Percentiles rank a stretch among this genome's conserved stretches.
Evolutionary conservation across 495 filamentous ascomycete genomes (phyloP).

Genomic region (Venustampulla echinocandica): DNA sequence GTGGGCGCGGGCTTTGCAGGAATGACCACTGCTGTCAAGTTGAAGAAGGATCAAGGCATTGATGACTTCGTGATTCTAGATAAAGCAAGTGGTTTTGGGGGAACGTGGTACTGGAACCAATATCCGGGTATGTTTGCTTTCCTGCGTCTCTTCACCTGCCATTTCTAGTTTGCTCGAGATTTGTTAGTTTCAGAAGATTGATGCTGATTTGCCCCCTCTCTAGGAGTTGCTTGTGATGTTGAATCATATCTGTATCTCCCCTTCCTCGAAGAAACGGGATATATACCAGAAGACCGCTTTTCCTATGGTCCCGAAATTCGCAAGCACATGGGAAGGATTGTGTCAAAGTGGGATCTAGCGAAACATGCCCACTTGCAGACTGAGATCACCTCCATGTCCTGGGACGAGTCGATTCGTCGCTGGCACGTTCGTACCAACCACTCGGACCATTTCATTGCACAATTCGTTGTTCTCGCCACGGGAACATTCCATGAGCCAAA

Average conservation of each 20-base stretch:
- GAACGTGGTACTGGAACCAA: conserved; percentile 23
- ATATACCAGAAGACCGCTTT: conserved; percentile 25
- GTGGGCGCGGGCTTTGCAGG: background rate
- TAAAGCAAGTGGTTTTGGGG: conserved; percentile 23
- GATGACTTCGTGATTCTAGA: conserved; percentile 23
- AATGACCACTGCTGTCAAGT: background rate
- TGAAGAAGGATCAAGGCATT: background rate
- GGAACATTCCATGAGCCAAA: background rate
- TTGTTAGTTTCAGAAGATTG: too few species aligned
- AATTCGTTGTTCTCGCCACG: background rate
- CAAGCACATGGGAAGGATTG: conserved; percentile 33
- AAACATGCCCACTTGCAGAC: conserved; percentile 39
- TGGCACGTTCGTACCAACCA: background rate
- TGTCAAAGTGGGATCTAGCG: conserved; percentile 37
- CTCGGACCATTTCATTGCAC: background rate
- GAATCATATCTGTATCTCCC: conserved; percentile 26
- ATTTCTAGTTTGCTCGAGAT: too few species aligned
- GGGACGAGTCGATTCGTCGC: conserved; percentile 27
- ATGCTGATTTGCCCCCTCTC: too few species aligned
- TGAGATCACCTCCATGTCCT: conserved; percentile 26
- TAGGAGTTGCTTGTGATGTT: conserved; percentile 24
- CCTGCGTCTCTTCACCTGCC: too few species aligned
- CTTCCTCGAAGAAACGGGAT: conserved; percentile 22
- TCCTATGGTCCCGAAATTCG: conserved; percentile 32
- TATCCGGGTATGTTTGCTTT: conserved; percentile 23